Conservation (phyloP, 2,329 filamentous ascomycete genomes). For the Fusarium sp. region DNA sequence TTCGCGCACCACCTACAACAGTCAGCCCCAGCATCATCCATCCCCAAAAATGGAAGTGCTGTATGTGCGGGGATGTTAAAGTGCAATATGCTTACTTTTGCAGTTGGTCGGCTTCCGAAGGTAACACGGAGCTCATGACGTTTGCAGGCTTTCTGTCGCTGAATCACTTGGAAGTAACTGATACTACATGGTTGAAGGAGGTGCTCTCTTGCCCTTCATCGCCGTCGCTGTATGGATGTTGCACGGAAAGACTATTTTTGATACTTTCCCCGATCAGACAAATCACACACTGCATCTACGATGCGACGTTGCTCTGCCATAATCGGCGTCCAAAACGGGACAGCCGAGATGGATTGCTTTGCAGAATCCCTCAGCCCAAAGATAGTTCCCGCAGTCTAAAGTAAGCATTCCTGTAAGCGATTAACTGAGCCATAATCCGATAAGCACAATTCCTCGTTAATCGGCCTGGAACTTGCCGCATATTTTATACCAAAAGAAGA, state of each 20-base stretch:
- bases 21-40: neutral
- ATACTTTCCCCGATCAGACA: neutral
- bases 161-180: neutral
- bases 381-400: no score
- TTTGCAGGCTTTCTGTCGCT: neutral
- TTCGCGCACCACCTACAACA: neutral
- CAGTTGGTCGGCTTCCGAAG: neutral
- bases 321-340: no score
- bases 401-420: no score
- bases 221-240: neutral
- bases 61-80: neutral
- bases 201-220: neutral
- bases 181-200: neutral
- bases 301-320: no score
- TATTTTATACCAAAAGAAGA: no score
- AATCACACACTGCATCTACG: no score
- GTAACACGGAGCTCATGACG: neutral
- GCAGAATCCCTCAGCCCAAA: no score
- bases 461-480: no score
- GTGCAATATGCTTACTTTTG: slow-evolving; percentile 3
- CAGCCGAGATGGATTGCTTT: no score
- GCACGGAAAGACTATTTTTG: neutral
- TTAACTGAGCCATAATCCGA: no score
- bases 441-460: no score
- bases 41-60: neutral